These are phyloP conservation scores for Hyaloscypha variabilis DNA, from an alignment of 495 filamentous ascomycete genomes.

Conservation along the genomic window DNA sequence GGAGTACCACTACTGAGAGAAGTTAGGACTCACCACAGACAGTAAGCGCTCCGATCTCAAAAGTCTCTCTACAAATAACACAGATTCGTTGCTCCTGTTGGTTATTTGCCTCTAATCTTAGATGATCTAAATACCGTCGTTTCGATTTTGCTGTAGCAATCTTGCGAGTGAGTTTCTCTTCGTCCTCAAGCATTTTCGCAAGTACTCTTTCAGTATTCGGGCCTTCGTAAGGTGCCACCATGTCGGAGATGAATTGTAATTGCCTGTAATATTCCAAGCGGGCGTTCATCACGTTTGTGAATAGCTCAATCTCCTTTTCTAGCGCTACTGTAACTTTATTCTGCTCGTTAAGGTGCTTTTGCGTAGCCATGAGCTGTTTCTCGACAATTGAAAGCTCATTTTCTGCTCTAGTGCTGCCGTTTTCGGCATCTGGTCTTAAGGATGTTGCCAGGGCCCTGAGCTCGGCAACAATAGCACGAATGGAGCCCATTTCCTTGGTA, in stretches of 20 bases:
- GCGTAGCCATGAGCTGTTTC: conserved; percentile 54
- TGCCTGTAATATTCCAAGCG: conserved; percentile 88
- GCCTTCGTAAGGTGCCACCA: conserved; percentile 68
- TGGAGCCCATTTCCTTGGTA: conserved; percentile 55
- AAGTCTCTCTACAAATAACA: conserved; percentile 75
- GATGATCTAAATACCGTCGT: conserved; percentile 67
- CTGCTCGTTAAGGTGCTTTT: conserved; percentile 65
- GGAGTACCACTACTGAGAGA: too few relatives aligned
- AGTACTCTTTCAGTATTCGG: conserved; percentile 18
- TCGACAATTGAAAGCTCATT: conserved; percentile 62
- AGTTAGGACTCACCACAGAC: too few relatives aligned
- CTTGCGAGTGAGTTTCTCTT: conserved; percentile 52
- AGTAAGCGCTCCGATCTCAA: conserved; percentile 82
- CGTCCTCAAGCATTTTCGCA: conserved; percentile 40
- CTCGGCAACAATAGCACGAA: conserved; percentile 70
- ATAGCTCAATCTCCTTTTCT: conserved; percentile 74
- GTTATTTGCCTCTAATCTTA: conserved; percentile 48
- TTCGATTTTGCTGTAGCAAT: conserved; percentile 67
- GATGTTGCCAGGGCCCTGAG: conserved; percentile 63
- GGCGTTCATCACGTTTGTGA: conserved; percentile 76
- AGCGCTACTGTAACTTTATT: conserved; percentile 60
- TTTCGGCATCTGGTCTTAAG: conserved; percentile 62
- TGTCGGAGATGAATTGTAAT: conserved; percentile 86
- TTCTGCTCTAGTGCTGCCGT: conserved; percentile 62
- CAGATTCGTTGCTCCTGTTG: conserved; percentile 66